phyloP scores from a whole-genome alignment of 441 rosid species.

The Croton laevigatus region DNA sequence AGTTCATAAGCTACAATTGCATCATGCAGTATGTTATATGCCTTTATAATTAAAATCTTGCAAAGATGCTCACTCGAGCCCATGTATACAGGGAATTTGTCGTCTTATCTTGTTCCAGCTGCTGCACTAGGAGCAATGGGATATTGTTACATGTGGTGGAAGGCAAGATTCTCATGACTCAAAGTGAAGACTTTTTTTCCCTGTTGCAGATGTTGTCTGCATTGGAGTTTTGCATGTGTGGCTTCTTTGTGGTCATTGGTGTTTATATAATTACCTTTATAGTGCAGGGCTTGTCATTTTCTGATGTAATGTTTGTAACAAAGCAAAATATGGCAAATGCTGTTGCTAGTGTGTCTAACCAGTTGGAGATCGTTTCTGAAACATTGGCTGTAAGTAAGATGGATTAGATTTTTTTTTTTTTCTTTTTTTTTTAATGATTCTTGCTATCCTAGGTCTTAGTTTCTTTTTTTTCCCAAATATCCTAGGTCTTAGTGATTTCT shows the following conservation, averaged over 20 bases:
- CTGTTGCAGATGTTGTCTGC: neutral
- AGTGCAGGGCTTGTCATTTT: slow-evolving; percentile 79
- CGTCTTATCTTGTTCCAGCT: slow-evolving; percentile 85
- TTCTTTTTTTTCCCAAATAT: slow-evolving; percentile 25
- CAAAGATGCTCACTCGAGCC: slow-evolving; percentile 11
- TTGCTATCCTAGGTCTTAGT: slow-evolving; percentile 13
- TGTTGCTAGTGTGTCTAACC: slow-evolving; percentile 70
- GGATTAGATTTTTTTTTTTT: neutral
- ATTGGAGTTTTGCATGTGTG: slow-evolving; percentile 6
- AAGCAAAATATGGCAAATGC: slow-evolving; percentile 85
- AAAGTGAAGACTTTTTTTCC: slow-evolving; percentile 18
- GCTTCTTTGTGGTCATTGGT: slow-evolving; percentile 9
- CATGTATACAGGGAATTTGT: slow-evolving; percentile 46
- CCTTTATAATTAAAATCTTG: slow-evolving; percentile 7
- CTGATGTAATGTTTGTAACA: slow-evolving; percentile 86
- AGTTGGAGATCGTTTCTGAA: slow-evolving; percentile 68
- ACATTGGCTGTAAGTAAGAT: slow-evolving; percentile 60
- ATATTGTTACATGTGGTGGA: slow-evolving; percentile 96
- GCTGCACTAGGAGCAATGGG: slow-evolving; percentile 94
- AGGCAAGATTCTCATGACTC: slow-evolving; percentile 42
- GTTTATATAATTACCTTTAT: slow-evolving; percentile 13
- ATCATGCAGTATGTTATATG: neutral
- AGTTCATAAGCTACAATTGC: neutral
- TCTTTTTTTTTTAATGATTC: neutral
- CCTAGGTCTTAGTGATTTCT: slow-evolving; percentile 14